phyloP scores from a whole-genome alignment of 2,329 filamentous ascomycete species.

The Clarireedia hainanense region DNA sequence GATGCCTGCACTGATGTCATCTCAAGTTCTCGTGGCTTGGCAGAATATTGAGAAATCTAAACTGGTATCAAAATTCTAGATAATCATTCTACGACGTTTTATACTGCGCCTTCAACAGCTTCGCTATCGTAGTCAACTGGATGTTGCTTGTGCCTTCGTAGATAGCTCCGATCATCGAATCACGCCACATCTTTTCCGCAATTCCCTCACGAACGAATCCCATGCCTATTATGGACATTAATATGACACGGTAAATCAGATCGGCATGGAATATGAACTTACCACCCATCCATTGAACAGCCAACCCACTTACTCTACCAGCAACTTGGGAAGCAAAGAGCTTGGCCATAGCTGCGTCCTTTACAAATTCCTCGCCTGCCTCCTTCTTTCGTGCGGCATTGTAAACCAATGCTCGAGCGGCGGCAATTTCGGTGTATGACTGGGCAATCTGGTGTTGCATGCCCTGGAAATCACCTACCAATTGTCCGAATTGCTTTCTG shows the following conservation, averaged over 20 bases:
- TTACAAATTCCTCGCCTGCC: constrained; percentile 88
- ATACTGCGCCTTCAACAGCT: constrained; percentile 62
- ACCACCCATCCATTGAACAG: constrained; percentile 98
- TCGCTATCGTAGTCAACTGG: constrained; percentile 64
- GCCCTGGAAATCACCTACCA: constrained; percentile 94
- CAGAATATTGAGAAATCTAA: constrained; percentile 7
- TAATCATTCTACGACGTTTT: constrained; percentile 37
- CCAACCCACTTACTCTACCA: constrained; percentile 72
- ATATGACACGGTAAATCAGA: neutral
- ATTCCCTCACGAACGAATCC: constrained; percentile 94
- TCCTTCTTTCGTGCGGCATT: constrained; percentile 98
- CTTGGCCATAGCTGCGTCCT: constrained; percentile 97
- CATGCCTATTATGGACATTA: constrained; percentile 44
- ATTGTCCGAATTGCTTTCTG: constrained; percentile 88
- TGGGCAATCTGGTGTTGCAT: constrained; percentile 99
- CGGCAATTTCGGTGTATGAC: constrained; percentile 86
- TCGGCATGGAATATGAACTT: constrained; percentile 1
- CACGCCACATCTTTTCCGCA: constrained; percentile 95
- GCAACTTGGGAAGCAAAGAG: constrained; percentile 91
- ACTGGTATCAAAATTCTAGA: neutral
- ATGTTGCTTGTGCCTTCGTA: constrained; percentile 88
- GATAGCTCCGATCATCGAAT: constrained; percentile 97
- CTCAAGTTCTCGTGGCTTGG: constrained; percentile 9
- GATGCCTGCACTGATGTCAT: constrained; percentile 5
- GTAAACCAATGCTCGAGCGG: constrained; percentile 86